These are phyloP conservation scores for Clarireedia paspali DNA, from an alignment of 2,329 filamentous ascomycete genomes.

Conservation along the genomic window DNA sequence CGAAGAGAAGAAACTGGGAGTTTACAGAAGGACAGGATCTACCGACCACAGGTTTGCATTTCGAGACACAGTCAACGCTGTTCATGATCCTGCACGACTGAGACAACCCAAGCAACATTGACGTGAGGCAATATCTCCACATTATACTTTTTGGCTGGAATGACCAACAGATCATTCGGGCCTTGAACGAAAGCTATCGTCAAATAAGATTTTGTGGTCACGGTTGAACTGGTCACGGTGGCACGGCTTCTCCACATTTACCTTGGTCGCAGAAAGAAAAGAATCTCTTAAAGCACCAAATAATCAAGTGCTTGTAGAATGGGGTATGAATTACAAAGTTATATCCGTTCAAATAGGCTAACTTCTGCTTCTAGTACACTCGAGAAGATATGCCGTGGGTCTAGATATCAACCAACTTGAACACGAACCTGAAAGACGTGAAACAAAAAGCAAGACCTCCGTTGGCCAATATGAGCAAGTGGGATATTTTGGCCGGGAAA, in stretches of 20 bases:
- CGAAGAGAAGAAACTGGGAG: conserved; percentile 2
- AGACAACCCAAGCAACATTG: background rate
- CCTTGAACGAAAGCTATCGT: conserved; percentile 6
- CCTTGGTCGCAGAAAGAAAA: conserved; percentile 9
- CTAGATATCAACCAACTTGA: conserved; percentile 5
- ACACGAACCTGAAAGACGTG: background rate
- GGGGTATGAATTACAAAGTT: background rate
- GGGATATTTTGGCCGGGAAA: background rate
- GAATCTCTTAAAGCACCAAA: background rate
- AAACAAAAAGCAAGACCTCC: background rate
- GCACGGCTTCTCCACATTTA: background rate
- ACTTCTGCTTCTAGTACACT: background rate
- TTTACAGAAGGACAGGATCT: conserved; percentile 7
- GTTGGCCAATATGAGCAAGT: conserved; percentile 1
- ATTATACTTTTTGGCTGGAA: conserved; percentile 11
- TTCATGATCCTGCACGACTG: conserved; percentile 9
- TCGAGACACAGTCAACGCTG: conserved; percentile 11
- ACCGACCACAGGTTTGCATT: background rate
- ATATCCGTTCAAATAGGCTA: background rate
- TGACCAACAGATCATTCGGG: background rate
- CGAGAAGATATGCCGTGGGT: background rate
- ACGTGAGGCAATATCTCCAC: conserved; percentile 6
- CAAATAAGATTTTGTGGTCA: conserved; percentile 4
- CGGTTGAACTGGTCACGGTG: background rate
- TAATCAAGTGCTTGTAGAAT: background rate